Conservation (phyloP, 1,284 basidiomycete genomes). For the Xanthoconium separans region DNA sequence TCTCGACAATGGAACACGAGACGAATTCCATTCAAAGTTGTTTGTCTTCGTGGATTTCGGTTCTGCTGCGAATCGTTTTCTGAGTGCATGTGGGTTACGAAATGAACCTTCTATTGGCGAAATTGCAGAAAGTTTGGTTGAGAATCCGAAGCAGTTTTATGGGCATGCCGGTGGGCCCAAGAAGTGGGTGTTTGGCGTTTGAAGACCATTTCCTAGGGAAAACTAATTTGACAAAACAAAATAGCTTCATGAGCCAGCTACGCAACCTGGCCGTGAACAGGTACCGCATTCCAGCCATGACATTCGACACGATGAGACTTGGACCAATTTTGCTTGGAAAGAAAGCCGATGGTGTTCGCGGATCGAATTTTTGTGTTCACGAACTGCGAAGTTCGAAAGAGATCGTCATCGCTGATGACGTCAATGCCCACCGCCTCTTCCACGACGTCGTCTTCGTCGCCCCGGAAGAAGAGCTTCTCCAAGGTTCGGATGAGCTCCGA, state of each 20-base stretch:
- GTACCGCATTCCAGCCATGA: not conserved
- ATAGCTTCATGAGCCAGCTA: not conserved
- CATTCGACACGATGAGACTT: not conserved
- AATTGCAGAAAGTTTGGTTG: conserved; percentile 47
- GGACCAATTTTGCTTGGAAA: not conserved
- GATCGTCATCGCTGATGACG: not conserved
- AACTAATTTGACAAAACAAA: not conserved
- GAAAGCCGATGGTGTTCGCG: not conserved
- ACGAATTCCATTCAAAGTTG: conserved; percentile 28
- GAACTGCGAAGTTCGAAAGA: not conserved
- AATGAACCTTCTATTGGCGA: conserved; percentile 45
- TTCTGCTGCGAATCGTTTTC: conserved; percentile 72
- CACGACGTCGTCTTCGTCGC: not conserved
- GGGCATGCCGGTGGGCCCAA: not conserved
- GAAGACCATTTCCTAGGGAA: no score
- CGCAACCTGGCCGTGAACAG: not conserved
- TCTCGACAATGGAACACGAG: not conserved
- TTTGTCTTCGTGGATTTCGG: conserved; percentile 92
- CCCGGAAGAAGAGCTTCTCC: not conserved
- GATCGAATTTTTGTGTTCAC: not conserved
- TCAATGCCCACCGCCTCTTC: not conserved
- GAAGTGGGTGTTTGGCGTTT: not conserved
- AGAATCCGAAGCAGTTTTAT: conserved; percentile 5
- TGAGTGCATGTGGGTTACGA: conserved; percentile 82
- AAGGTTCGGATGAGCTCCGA: not conserved